These are phyloP conservation scores for Tetrahymena borealis DNA, from an alignment of 73 alveolate species.

Conservation along the genomic window DNA sequence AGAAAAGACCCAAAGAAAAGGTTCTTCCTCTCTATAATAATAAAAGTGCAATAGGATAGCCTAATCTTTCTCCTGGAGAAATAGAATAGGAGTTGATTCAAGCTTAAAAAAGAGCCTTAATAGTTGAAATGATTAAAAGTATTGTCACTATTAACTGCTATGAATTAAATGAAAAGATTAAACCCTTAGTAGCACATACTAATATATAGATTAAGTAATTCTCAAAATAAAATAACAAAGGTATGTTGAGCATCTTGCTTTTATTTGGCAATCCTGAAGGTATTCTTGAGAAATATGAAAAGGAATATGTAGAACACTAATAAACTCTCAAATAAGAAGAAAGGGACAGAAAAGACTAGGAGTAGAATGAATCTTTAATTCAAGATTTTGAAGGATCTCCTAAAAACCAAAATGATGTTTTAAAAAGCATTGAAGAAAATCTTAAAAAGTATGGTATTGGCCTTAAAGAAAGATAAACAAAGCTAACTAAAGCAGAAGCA, in stretches of 20 bases:
- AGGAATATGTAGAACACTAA: constrained; percentile 25
- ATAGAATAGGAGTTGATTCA: constrained; percentile 25
- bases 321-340: constrained; percentile 13
- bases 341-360: constrained; percentile 9
- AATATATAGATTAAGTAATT: constrained; percentile 51
- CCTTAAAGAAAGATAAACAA: constrained; percentile 15
- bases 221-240: constrained; percentile 51
- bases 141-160: constrained; percentile 46
- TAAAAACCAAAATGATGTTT: background rate
- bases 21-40: constrained; percentile 14
- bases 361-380: constrained; percentile 2
- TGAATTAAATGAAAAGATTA: constrained; percentile 54
- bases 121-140: constrained; percentile 45
- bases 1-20: constrained; percentile 22
- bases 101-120: constrained; percentile 42
- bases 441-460: background rate
- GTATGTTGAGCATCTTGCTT: constrained; percentile 60
- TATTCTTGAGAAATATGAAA: constrained; percentile 37
- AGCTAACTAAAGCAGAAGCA: constrained; percentile 17
- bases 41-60: constrained; percentile 19
- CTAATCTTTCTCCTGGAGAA: constrained; percentile 10
- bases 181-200: constrained; percentile 58
- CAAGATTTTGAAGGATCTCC: background rate
- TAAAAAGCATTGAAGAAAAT: background rate
- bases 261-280: constrained; percentile 72